Conservation (phyloP, 345 rosid genomes). For the Jatropha curcas region DNA sequence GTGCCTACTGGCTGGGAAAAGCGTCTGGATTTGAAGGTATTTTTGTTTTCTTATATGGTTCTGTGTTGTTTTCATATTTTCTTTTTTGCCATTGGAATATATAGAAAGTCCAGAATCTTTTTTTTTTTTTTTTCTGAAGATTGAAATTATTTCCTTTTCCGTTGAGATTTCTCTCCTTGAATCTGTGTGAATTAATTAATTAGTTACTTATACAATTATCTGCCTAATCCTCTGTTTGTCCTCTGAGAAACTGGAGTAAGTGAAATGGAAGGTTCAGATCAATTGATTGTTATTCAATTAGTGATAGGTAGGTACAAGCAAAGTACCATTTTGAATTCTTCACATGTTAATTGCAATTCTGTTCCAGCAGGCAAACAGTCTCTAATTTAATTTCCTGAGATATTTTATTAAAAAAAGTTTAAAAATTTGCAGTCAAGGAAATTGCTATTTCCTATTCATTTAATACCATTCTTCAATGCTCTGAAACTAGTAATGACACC, state of each 20-base stretch:
- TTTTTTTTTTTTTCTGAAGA: not conserved
- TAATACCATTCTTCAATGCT: conserved; percentile 14
- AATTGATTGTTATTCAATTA: not conserved
- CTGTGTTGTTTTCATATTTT: conserved; percentile 11
- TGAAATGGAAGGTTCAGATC: not conserved
- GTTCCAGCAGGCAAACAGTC: conserved; percentile 10
- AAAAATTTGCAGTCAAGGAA: not conserved
- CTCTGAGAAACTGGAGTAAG: conserved; percentile 17
- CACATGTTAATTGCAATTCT: not conserved
- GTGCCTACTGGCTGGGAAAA: conserved; percentile 92
- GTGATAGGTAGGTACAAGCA: not conserved
- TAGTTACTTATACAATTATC: not conserved
- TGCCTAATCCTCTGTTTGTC: conserved; percentile 20
- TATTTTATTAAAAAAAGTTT: not conserved
- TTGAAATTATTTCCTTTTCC: not conserved
- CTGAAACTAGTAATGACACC: conserved; percentile 1
- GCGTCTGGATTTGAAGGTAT: conserved; percentile 84
- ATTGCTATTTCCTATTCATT: conserved; percentile 3
- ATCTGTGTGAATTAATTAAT: too few species aligned
- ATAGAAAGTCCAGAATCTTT: not conserved
- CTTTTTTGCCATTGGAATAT: not conserved
- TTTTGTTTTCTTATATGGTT: not conserved
- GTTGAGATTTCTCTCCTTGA: not conserved
- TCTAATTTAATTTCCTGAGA: not conserved
- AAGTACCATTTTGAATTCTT: not conserved